Evolutionary conservation across 148 eudicot species (phyloP).

Genomic region (Persicaria maculosa): DNA sequence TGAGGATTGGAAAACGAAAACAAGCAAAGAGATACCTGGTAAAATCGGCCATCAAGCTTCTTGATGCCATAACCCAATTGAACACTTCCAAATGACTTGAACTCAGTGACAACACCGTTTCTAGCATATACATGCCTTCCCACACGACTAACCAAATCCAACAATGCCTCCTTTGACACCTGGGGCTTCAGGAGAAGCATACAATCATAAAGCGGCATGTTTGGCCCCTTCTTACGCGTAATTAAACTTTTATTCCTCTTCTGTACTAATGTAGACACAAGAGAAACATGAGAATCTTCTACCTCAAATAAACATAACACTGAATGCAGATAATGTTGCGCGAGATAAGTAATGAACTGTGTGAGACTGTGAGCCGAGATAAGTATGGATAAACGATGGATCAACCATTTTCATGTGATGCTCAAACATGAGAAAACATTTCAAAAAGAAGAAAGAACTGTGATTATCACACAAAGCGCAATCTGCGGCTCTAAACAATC

Average conservation of each 20-base stretch:
- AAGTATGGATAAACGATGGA: too few species aligned
- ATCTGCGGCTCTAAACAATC: too few species aligned
- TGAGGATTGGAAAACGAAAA: neutral
- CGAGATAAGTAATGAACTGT: too few species aligned
- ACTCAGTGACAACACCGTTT: constrained; percentile 76
- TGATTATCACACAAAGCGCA: too few species aligned
- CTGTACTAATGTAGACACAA: neutral
- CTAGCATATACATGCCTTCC: constrained; percentile 67
- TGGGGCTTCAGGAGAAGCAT: constrained; percentile 78
- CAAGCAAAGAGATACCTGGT: constrained; percentile 38
- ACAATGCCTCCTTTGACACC: constrained; percentile 28
- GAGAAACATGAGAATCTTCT: too few species aligned
- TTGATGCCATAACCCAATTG: constrained; percentile 94
- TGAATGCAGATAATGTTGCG: too few species aligned
- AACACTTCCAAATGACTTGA: constrained; percentile 50
- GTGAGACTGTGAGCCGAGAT: too few species aligned
- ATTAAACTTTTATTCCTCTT: neutral
- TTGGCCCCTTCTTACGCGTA: neutral
- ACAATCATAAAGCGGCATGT: constrained; percentile 94
- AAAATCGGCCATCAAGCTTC: constrained; percentile 86
- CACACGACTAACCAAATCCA: constrained; percentile 65
- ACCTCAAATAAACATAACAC: too few species aligned
- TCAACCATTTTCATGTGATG: too few species aligned
- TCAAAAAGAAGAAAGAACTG: too few species aligned
- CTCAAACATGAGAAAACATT: too few species aligned